Evolutionary conservation across 164 flowering plant genomes (phyloP), one percentile per base, ranked within the genome.

Genomic region (Litsea cubeba): DNA sequence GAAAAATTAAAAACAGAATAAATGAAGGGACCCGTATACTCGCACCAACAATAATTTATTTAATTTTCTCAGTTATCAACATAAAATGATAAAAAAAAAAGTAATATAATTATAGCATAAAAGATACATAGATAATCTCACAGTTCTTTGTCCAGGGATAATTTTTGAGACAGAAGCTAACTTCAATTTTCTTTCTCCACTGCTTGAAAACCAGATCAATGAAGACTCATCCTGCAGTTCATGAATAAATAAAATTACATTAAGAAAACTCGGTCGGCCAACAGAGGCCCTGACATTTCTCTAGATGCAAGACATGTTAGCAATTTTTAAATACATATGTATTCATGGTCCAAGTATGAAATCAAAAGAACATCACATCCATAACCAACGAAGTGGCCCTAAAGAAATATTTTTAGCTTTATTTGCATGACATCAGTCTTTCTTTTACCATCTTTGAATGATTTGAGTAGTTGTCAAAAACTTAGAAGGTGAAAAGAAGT

Each of bases 141-240:
- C 99, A 74, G 97, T 95, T 93, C 98, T 88, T 88, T 95, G 99
- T 77, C 99, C 99, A 77, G 98, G 97, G 74, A 95, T 84, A 73
- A 95, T 89, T 86, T 86, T 88, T 57, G 95, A 88, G 67, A 95
- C 94, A 66, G 92, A 86, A 73, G 96, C 80, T 85, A 95, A 79
- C 88, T 93, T 95, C 85, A 95, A 83, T 79, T 79, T 86, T 81
- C 85, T 89, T 81, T 93, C 99, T 64, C 88, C 95, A 70, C 88
- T 85, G 79, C 87, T 87, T 74, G 99, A 91, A 62, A 93, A 76
- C 99, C 99, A 95, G 66, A 95, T 89, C 83, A 95, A 87, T 77
- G 94, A 83, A 69, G 93, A 85, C 78, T 89, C 98, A 77, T 95
- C 99, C 99, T 95, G 87, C 35, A 64, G 76, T 79, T 80, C 81